Percentiles rank a stretch among this genome's conserved stretches.
Evolutionary conservation across 2,329 filamentous ascomycete species (phyloP).

Genomic region (Dactylella cylindrospora): DNA sequence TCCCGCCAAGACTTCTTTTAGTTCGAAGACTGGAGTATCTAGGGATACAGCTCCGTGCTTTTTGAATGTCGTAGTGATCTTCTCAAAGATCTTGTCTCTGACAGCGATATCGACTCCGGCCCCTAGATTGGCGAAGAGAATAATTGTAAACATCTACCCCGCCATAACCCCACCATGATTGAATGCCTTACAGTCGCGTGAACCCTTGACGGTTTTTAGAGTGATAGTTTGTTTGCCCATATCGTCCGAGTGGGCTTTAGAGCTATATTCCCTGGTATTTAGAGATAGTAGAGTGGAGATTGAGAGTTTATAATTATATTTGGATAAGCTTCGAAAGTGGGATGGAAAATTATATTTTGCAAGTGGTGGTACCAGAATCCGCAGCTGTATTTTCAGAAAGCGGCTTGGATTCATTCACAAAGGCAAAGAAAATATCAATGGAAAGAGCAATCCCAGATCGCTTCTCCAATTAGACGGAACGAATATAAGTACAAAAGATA

Average conservation of each 20-base stretch:
- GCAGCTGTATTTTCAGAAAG: too few relatives aligned
- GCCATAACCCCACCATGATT: slow-evolving; percentile 1
- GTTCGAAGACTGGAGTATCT: slow-evolving; percentile 81
- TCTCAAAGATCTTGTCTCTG: slow-evolving; percentile 75
- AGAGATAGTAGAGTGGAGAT: slow-evolving; percentile 15
- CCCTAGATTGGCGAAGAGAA: slow-evolving; percentile 54
- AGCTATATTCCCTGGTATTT: slow-evolving; percentile 12
- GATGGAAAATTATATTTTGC: too few relatives aligned
- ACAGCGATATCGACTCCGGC: slow-evolving; percentile 75
- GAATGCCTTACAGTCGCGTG: slow-evolving; percentile 36
- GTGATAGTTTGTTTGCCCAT: slow-evolving; percentile 43
- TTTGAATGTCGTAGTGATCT: slow-evolving; percentile 77
- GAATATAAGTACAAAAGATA: too few relatives aligned
- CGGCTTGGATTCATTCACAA: too few relatives aligned
- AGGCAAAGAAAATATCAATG: too few relatives aligned
- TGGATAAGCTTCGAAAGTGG: slow-evolving; percentile 16
- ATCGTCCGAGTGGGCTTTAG: slow-evolving; percentile 16
- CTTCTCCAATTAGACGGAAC: too few relatives aligned
- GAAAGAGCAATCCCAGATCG: too few relatives aligned
- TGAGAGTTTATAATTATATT: too few relatives aligned
- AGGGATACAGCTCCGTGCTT: slow-evolving; percentile 77
- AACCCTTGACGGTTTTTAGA: slow-evolving; percentile 42
- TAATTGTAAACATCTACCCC: slow-evolving; percentile 37
- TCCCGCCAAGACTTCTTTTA: slow-evolving; percentile 80
- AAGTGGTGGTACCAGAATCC: too few relatives aligned